Base-by-base conservation (phyloP, 2,329 filamentous ascomycete genomes). In the Apiospora aurea region DNA sequence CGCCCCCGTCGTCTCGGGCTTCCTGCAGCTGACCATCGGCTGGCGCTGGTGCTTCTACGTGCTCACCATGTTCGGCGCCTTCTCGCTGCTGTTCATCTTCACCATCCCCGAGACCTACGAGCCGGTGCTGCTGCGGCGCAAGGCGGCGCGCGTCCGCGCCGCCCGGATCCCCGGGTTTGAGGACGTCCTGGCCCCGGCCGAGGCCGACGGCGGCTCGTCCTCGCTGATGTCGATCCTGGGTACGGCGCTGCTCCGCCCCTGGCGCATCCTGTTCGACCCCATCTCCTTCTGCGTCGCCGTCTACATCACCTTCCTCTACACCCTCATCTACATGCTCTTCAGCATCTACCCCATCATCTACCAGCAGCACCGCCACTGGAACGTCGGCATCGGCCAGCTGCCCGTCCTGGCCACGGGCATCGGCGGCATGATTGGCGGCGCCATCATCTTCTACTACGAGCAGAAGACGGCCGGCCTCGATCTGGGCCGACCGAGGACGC, bases 61-160 rank as follows among this genome's bases (percentile, higher is more conserved):
- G 1, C 76, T 85, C 26, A 77, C 87, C 8, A 84, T 83, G 80
- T 74, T 87, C 0, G 84, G 81, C 3, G 84, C 76, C 1, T 74
- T 76, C 10, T 82, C 84, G 0, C 78, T 78, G 2, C 0, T 85
- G 10, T 71, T 88, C 5, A 86, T 90, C 84, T 82, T 90, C 71
- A 87, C 87, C 0, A 86, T 91, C 10, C 89, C 89, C 0, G 89
- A 91, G 76, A 91, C 89, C 0, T 85, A 86, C 47, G 83, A 83
- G 0, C 84, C 83, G 0, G 84, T 81, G 6, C 82, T 91, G 4
- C 81, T 92, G 38, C 78, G 83, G 2, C 83, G 86, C 73, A 90
- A 90, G 75, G 89, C 89, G 0, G 79, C 79, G 66, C 83, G 88
- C 6, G 84, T 91, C 46, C 81, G 87, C 5, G 78, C 79, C 16